Conservation (phyloP, 2,329 filamentous ascomycete genomes). For the Thermoascus crustaceus region DNA sequence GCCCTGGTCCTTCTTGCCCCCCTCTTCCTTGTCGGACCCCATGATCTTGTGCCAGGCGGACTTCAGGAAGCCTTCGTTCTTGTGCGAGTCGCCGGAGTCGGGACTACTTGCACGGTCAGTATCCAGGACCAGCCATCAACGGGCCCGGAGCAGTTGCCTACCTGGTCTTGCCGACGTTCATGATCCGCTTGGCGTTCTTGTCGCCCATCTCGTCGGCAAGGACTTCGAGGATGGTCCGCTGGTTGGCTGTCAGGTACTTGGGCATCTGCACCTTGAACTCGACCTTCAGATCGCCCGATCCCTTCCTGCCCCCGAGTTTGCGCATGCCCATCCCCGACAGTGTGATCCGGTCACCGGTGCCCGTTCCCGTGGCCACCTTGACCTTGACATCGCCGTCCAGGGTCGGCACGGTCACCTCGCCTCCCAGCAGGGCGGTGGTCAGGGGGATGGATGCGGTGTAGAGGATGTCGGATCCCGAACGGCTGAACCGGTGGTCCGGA, state of each 20-base stretch:
- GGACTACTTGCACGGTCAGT: constrained; percentile 3
- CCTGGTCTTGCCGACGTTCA: constrained; percentile 63
- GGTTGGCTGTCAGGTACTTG: constrained; percentile 84
- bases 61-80: constrained; percentile 84
- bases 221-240: constrained; percentile 89
- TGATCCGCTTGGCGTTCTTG: constrained; percentile 81
- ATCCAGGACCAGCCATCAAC: neutral
- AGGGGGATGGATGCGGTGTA: constrained; percentile 88
- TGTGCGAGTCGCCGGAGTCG: constrained; percentile 47
- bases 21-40: constrained; percentile 20
- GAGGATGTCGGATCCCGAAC: constrained; percentile 79
- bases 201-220: constrained; percentile 94
- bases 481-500: constrained; percentile 82
- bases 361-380: constrained; percentile 83
- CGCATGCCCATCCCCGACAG: constrained; percentile 91
- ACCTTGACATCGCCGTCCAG: constrained; percentile 85
- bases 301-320: constrained; percentile 61
- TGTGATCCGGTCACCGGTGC: constrained; percentile 84
- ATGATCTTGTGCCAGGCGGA: constrained; percentile 87
- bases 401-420: constrained; percentile 82
- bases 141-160: constrained; percentile 32
- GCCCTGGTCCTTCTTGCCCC: constrained; percentile 20
- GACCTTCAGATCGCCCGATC: constrained; percentile 72
- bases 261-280: constrained; percentile 95
- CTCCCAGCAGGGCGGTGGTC: constrained; percentile 86